phyloP scores from a whole-genome alignment of 257 asterid genomes.

The Nyctanthes arbortristis region DNA sequence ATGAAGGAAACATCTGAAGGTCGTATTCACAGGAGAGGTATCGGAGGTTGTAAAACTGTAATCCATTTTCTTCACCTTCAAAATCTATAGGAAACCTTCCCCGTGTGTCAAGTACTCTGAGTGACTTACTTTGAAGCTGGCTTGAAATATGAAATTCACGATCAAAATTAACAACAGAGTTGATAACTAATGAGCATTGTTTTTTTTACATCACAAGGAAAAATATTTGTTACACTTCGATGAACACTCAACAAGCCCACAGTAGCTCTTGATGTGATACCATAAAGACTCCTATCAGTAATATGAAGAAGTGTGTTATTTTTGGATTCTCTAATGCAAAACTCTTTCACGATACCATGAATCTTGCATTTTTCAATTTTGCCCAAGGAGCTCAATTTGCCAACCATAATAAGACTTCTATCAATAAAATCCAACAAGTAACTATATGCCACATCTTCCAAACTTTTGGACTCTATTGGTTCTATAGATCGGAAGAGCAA shows the following conservation, averaged over 20 bases:
- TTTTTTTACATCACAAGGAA: not conserved
- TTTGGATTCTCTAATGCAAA: conserved; percentile 7
- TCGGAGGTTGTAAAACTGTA: no score
- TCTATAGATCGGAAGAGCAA: not conserved
- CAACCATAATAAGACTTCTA: not conserved
- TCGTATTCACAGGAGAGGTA: no score
- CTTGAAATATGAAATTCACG: no score
- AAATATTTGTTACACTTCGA: no score
- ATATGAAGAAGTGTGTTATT: no score
- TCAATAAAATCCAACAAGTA: not conserved
- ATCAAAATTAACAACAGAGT: not conserved
- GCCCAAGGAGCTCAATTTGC: not conserved
- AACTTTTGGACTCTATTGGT: not conserved
- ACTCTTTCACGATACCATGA: no score
- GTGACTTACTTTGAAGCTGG: not conserved
- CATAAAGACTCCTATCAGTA: not conserved
- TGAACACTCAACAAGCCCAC: not conserved
- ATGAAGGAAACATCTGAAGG: not conserved
- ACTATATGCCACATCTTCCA: not conserved
- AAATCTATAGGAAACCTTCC: no score
- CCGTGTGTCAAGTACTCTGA: not conserved
- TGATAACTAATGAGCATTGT: not conserved
- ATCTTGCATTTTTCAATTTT: conserved; percentile 8
- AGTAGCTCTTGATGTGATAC: not conserved
- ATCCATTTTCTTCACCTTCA: no score